Evolutionary conservation across 2,329 filamentous ascomycete genomes (phyloP).

Genomic region (Dothideomycetes sp.): DNA sequence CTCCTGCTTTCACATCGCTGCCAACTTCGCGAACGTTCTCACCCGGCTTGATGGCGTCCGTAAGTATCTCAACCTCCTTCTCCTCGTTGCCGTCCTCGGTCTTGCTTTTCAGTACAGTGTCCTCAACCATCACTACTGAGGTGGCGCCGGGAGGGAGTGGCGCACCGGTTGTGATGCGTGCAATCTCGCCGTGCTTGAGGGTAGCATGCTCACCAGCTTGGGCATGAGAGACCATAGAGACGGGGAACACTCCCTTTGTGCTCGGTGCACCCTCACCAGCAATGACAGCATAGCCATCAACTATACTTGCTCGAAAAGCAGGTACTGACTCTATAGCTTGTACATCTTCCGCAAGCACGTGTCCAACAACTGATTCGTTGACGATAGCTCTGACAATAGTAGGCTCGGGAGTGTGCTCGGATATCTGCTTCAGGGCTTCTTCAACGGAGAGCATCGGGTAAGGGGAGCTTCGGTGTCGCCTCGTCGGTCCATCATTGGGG

Average conservation of each 20-base stretch:
- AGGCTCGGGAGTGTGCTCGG: slow-evolving; percentile 58
- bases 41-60: slow-evolving; percentile 59
- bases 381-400: slow-evolving; percentile 49
- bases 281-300: slow-evolving; percentile 88
- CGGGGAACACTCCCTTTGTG: slow-evolving; percentile 72
- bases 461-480: slow-evolving; percentile 72
- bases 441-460: slow-evolving; percentile 86
- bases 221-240: slow-evolving; percentile 78
- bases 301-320: slow-evolving; percentile 89
- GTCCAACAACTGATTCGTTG: slow-evolving; percentile 56
- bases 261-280: slow-evolving; percentile 43
- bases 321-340: slow-evolving; percentile 73
- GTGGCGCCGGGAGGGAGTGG: slow-evolving; percentile 81
- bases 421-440: slow-evolving; percentile 64
- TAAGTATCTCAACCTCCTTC: slow-evolving; percentile 75
- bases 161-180: slow-evolving; percentile 88
- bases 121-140: slow-evolving; percentile 93
- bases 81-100: slow-evolving; percentile 79
- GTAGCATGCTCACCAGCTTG: slow-evolving; percentile 55
- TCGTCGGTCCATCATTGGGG: slow-evolving; percentile 47
- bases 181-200: slow-evolving; percentile 63
- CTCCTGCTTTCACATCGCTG: slow-evolving; percentile 65
- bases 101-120: slow-evolving; percentile 64
- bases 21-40: slow-evolving; percentile 90
- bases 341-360: slow-evolving; percentile 74